phyloP scores from a whole-genome alignment of 1,284 basidiomycete genomes.

The Rhodotorula glutinis region DNA sequence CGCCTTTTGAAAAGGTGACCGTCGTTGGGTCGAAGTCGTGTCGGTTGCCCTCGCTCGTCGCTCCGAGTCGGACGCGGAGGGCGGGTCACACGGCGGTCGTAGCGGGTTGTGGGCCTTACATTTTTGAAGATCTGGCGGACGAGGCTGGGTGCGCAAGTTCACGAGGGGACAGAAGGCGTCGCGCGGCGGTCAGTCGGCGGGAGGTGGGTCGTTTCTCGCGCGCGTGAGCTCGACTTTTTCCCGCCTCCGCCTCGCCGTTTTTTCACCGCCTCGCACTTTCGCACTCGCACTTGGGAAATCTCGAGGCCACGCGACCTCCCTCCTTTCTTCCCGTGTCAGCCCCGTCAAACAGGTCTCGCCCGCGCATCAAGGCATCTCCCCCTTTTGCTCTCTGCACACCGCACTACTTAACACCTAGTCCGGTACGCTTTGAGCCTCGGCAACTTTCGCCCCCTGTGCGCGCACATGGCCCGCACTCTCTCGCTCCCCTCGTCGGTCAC shows the following conservation, averaged over 20 bases:
- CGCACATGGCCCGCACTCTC: not conserved
- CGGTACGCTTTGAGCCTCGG: slow-evolving; percentile 15
- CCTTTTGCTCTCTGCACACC: slow-evolving; percentile 8
- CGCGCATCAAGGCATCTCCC: not conserved
- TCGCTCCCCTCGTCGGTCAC: not conserved
- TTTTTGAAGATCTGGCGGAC: slow-evolving; percentile 2
- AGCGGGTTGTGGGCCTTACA: no score
- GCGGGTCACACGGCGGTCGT: no score
- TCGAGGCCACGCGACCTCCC: not conserved
- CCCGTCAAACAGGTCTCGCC: not conserved
- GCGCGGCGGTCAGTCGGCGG: not conserved
- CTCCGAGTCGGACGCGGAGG: not conserved
- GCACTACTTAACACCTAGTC: not conserved
- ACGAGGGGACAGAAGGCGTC: not conserved
- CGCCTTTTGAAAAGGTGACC: no score
- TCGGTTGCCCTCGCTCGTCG: no score
- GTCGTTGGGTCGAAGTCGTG: no score
- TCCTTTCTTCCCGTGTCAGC: not conserved
- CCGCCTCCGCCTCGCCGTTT: no score
- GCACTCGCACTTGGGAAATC: not conserved
- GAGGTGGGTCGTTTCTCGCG: no score
- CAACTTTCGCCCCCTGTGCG: no score
- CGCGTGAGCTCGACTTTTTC: no score
- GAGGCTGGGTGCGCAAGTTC: slow-evolving; percentile 3
- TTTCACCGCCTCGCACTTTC: no score